These are phyloP conservation scores for Gigaspora rosea DNA, from an alignment of 192 early-diverging fungal genomes.

Conservation along the genomic window DNA sequence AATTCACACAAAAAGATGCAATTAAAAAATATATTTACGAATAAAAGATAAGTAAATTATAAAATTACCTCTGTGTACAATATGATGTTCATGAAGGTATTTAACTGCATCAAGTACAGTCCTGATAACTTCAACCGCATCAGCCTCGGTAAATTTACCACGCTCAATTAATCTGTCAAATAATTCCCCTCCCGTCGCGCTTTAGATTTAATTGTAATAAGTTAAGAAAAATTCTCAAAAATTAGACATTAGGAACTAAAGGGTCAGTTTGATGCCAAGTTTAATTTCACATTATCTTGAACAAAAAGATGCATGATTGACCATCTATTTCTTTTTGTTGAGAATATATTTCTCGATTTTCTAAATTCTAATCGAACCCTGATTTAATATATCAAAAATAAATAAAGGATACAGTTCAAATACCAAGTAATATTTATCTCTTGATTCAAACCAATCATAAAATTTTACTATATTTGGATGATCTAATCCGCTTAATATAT, in stretches of 20 bases:
- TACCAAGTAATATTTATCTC: slow-evolving; percentile 74
- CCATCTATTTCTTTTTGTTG: too few species aligned
- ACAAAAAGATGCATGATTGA: too few species aligned
- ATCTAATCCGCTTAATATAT: slow-evolving; percentile 77
- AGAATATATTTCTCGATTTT: too few species aligned
- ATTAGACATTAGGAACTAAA: too few species aligned
- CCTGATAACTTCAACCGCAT: slow-evolving; percentile 75
- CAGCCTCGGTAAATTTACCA: slow-evolving; percentile 80
- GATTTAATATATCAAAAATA: background rate
- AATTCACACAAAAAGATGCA: background rate
- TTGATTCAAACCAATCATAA: slow-evolving; percentile 77
- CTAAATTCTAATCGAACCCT: background rate
- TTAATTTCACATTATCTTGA: too few species aligned
- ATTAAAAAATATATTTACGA: background rate
- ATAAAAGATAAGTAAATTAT: background rate
- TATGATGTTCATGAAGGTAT: slow-evolving; percentile 83
- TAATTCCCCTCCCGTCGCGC: slow-evolving; percentile 82
- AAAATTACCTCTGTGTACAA: slow-evolving; percentile 76
- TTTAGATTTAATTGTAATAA: slow-evolving; percentile 26
- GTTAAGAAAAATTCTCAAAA: too few species aligned
- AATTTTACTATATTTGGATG: slow-evolving; percentile 91
- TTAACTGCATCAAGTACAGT: slow-evolving; percentile 75
- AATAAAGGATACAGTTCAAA: slow-evolving; percentile 61
- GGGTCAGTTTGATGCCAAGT: too few species aligned
- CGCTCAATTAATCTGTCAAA: slow-evolving; percentile 80